phyloP scores from a whole-genome alignment of 1,284 basidiomycete genomes.

The Xerocomus nothofagi region DNA sequence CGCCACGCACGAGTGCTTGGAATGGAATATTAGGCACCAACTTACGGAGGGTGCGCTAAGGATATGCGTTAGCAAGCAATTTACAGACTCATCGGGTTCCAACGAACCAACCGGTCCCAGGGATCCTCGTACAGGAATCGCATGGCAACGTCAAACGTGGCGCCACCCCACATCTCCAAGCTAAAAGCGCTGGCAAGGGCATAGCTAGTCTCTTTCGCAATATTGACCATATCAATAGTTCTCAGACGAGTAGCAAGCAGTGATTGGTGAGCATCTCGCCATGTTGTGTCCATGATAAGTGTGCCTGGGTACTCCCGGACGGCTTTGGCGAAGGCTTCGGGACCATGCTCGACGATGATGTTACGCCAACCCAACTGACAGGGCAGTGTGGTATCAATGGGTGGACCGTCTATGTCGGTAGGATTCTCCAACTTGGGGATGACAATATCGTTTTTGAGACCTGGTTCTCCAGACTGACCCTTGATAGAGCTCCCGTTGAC shows the following conservation, averaged over 20 bases:
- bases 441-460: constrained; percentile 87
- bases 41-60: constrained; percentile 86
- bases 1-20: constrained; percentile 97
- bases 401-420: constrained; percentile 71
- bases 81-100: background rate
- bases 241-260: constrained; percentile 95
- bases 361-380: constrained; percentile 96
- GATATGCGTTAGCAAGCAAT: constrained; percentile 8
- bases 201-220: constrained; percentile 96
- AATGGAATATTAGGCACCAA: constrained; percentile 98
- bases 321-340: constrained; percentile 98
- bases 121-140: constrained; percentile 99
- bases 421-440: constrained; percentile 82
- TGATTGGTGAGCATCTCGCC: constrained; percentile 99
- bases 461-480: constrained; percentile 91
- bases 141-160: constrained; percentile 99
- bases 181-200: constrained; percentile 96
- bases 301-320: constrained; percentile 95
- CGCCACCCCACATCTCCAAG: constrained; percentile 99
- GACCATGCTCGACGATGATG: constrained; percentile 97
- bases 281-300: constrained; percentile 98
- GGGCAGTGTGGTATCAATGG: constrained; percentile 80
- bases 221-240: constrained; percentile 98
- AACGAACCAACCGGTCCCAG: constrained; percentile 90
- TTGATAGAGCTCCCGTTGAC: constrained; percentile 99